phyloP scores from a whole-genome alignment of 345 rosid species.

The Salix suchowensis region DNA sequence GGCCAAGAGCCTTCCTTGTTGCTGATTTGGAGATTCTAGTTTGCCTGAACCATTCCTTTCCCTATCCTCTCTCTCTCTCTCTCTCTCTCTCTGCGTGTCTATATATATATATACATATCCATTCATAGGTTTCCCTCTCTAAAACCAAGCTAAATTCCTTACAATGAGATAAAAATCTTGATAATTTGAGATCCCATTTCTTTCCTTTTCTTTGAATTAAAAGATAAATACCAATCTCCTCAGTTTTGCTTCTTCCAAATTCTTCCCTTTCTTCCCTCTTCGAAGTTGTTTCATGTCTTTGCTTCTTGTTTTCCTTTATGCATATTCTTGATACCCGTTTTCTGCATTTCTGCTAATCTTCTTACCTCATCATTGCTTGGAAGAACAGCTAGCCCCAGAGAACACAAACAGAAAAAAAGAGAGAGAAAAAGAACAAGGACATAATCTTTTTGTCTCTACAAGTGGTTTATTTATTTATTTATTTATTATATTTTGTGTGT shows the following conservation, averaged over 20 bases:
- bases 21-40: conserved; percentile 4
- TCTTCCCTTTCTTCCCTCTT: background rate
- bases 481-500: background rate
- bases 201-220: background rate
- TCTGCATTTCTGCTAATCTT: background rate
- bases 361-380: background rate
- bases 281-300: background rate
- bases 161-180: background rate
- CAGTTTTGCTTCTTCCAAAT: background rate
- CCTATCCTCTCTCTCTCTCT: too few relatives aligned
- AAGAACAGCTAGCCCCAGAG: background rate
- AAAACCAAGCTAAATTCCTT: background rate
- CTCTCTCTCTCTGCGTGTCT: too few relatives aligned
- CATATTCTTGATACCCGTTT: conserved; percentile 13
- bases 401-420: background rate
- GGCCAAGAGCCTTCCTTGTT: background rate
- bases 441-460: background rate
- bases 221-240: background rate
- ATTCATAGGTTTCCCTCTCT: background rate
- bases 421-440: background rate
- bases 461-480: background rate
- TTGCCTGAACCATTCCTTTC: background rate
- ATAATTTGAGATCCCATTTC: background rate
- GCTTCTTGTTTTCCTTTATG: background rate
- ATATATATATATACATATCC: background rate